A percentile compares a stretch with the other conserved stretches of the same genome.
These are phyloP conservation scores for Hepatocystis sp. DNA, from an alignment of 169 alveolate species.

Conservation along the genomic window DNA sequence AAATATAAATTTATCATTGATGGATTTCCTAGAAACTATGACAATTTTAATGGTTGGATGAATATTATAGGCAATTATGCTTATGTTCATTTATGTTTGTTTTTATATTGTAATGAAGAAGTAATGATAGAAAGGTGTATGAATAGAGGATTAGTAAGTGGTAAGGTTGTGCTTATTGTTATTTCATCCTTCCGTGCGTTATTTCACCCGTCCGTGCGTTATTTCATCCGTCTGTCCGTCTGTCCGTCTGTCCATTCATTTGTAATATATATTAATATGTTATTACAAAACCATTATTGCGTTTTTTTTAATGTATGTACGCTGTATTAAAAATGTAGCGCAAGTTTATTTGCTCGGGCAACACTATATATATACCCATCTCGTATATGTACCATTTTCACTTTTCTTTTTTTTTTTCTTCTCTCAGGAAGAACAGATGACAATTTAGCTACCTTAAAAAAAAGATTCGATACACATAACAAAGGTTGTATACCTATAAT, in stretches of 20 bases:
- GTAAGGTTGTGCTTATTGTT: slow-evolving; percentile 21
- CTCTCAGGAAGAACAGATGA: slow-evolving; percentile 96
- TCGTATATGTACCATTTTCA: no score
- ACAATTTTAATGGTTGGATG: slow-evolving; percentile 90
- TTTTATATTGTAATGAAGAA: slow-evolving; percentile 81
- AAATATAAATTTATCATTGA: slow-evolving; percentile 91
- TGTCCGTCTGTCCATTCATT: neutral
- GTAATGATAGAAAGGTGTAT: slow-evolving; percentile 76
- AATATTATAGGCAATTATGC: slow-evolving; percentile 77
- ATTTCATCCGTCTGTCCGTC: neutral
- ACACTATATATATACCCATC: no score
- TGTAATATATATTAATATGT: no score
- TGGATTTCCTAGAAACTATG: slow-evolving; percentile 97
- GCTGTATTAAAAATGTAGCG: no score
- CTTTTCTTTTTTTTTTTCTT: slow-evolving; percentile 6
- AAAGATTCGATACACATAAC: slow-evolving; percentile 93
- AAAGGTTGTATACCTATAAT: slow-evolving; percentile 95
- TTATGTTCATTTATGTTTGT: slow-evolving; percentile 78
- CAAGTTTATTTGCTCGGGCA: no score
- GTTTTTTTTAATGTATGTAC: no score
- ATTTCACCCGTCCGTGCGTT: neutral
- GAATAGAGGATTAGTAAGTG: slow-evolving; percentile 76
- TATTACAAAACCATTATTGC: no score
- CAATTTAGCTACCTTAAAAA: slow-evolving; percentile 92
- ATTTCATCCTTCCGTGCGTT: neutral